These are phyloP conservation scores for Jackrogersella multiformis DNA, from an alignment of 495 filamentous ascomycete genomes.

Conservation along the genomic window DNA sequence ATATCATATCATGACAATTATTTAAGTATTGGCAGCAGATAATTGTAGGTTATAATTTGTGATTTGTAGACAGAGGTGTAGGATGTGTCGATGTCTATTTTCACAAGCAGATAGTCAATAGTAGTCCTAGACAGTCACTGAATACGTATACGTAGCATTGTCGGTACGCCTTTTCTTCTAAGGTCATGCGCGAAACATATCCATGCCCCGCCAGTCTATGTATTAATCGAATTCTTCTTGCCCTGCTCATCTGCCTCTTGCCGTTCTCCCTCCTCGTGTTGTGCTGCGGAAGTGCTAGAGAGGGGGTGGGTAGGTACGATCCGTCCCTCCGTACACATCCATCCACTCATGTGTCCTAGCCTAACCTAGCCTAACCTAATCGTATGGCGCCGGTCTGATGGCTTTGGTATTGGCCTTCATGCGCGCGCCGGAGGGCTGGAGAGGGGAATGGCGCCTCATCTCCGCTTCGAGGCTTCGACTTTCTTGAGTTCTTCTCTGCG, in stretches of 20 bases:
- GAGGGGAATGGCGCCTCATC: slow-evolving; percentile 47
- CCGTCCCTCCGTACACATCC: too few species aligned
- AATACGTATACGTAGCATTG: too few species aligned
- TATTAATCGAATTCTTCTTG: slow-evolving; percentile 24
- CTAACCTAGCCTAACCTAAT: neutral
- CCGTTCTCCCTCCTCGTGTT: neutral
- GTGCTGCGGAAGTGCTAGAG: neutral
- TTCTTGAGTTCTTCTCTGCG: slow-evolving; percentile 92
- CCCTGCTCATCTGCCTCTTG: neutral
- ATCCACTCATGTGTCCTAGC: too few species aligned
- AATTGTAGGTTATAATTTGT: too few species aligned
- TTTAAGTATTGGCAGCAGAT: too few species aligned
- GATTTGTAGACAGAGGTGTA: too few species aligned
- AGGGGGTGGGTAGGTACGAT: slow-evolving; percentile 29
- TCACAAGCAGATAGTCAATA: neutral
- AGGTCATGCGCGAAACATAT: too few species aligned
- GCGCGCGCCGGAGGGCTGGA: neutral
- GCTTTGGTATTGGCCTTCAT: too few species aligned
- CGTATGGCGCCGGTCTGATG: neutral
- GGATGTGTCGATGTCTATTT: neutral
- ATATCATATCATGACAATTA: too few species aligned
- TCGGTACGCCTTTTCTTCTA: too few species aligned
- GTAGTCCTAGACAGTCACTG: neutral
- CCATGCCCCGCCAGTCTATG: slow-evolving; percentile 5
- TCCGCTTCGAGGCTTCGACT: slow-evolving; percentile 75